Evolutionary conservation across 257 asterid genomes (phyloP), one percentile per base, ranked within the genome.

Genomic region (Cruciata laevipes): DNA sequence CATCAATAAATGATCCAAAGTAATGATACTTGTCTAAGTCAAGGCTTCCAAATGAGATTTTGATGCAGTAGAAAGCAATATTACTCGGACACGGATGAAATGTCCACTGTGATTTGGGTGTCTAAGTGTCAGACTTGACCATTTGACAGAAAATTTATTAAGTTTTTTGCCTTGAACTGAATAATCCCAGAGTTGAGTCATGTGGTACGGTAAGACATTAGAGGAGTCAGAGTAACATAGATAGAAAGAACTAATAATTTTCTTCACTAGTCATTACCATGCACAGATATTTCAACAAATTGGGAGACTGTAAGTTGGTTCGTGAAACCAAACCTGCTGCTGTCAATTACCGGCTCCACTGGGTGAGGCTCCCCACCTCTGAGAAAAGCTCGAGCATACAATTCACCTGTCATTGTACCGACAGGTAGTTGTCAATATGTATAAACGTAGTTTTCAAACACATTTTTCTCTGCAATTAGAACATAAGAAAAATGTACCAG

Each of bases 311-410:
- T 75, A 68, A 30, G 35, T 13, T 61, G 55, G 32, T 71, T 24
- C 30, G 61, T 16, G 20, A 71, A 23, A 61, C 55, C 51, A n/a
- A 40, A 90, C 99, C 99, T 94, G 98, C 99, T 94, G 77, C 99
- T 94, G 76, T 94, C 99, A 71, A 90, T 89, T 71, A 94, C 99
- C 75, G 98, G 67, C 86, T 94, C 99, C 80, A 94, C 93, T 6
- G 99, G 99, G 77, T 94, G 98, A 33, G 89, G 98, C 72, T 94
- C 98, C 70, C 99, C 99, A 3, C 88, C 99, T 80, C 96, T 83
- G 74, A 94, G 72, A 87, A 90, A 94, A 37, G 99, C 95, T 69
- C 92, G 96, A 52, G 99, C 99, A 87, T 94, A 94, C 66, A 94
- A 73, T 76, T 94, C 99, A 72, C 99, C 99, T 94, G 69, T 74